phyloP scores from a whole-genome alignment of 2,329 filamentous ascomycete genomes.

The Talaromyces sp. region DNA sequence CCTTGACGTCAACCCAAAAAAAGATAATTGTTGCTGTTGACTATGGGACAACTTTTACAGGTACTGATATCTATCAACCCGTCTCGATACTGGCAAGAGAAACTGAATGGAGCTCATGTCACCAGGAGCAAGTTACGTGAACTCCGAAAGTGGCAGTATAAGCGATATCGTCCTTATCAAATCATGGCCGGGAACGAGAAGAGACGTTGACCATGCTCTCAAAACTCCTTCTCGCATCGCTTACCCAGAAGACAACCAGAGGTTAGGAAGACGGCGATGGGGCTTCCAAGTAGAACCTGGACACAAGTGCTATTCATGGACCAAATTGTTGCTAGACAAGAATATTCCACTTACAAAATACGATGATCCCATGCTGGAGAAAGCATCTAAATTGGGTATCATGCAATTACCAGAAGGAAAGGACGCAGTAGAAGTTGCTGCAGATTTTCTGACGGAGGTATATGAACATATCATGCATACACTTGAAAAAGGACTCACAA shows the following conservation, averaged over 20 bases:
- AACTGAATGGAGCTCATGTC: too few relatives aligned
- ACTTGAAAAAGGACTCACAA: slow-evolving; percentile 13
- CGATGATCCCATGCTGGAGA: slow-evolving; percentile 16
- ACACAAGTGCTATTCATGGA: slow-evolving; percentile 22
- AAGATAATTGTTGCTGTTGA: slow-evolving; percentile 16
- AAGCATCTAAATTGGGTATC: slow-evolving; percentile 10
- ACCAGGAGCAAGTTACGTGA: slow-evolving; percentile 14
- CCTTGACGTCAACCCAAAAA: not conserved
- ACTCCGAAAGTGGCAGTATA: too few relatives aligned
- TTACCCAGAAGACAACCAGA: slow-evolving; percentile 11
- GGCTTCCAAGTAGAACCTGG: slow-evolving; percentile 19
- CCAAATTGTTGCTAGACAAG: slow-evolving; percentile 23
- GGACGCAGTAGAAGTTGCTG: slow-evolving; percentile 16
- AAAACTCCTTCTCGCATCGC: slow-evolving; percentile 25
- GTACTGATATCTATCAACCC: slow-evolving; percentile 8
- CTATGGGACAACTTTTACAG: slow-evolving; percentile 19
- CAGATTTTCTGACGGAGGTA: slow-evolving; percentile 23
- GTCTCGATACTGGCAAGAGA: too few relatives aligned
- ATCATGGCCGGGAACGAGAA: slow-evolving; percentile 14
- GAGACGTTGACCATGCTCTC: slow-evolving; percentile 10
- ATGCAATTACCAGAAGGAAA: slow-evolving; percentile 16
- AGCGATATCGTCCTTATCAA: slow-evolving; percentile 13
- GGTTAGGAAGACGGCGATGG: slow-evolving; percentile 12
- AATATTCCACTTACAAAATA: slow-evolving; percentile 13
- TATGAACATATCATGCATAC: slow-evolving; percentile 10